Percentiles rank a stretch among this genome's conserved stretches.
Evolutionary conservation across 495 filamentous ascomycete genomes (phyloP).

Genomic region (Tuber brumale): DNA sequence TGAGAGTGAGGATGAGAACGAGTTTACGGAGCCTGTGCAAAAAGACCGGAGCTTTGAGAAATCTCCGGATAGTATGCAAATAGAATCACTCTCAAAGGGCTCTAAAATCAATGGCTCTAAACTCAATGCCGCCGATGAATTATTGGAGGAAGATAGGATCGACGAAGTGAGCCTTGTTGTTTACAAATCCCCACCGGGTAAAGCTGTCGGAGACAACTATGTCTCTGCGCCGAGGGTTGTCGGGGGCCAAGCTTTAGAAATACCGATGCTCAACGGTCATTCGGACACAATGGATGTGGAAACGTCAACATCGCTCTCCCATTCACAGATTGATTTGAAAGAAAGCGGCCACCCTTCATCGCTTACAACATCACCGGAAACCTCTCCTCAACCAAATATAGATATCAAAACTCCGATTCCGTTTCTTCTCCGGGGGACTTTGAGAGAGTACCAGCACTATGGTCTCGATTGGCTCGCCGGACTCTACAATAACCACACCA

Average conservation of each 20-base stretch:
- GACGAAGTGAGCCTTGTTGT: conserved; percentile 10
- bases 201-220: background rate
- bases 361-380: conserved; percentile 43
- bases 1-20: conserved; percentile 34
- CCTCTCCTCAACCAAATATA: conserved; percentile 40
- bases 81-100: background rate
- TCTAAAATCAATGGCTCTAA: background rate
- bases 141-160: conserved; percentile 12
- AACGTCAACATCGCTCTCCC: conserved; percentile 36
- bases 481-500: conserved; percentile 84
- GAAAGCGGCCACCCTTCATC: conserved; percentile 40
- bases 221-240: background rate
- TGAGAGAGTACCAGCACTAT: conserved; percentile 94
- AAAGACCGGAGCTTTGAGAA: conserved; percentile 19
- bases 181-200: background rate
- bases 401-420: conserved; percentile 67
- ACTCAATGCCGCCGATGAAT: conserved; percentile 9
- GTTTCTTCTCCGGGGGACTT: conserved; percentile 77
- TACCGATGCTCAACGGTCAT: conserved; percentile 24
- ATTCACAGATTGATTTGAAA: conserved; percentile 25
- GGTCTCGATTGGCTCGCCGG: conserved; percentile 94
- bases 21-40: conserved; percentile 8
- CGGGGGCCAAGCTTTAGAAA: background rate
- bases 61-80: background rate
- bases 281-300: conserved; percentile 32